Evolutionary conservation across 331 rosid genomes (phyloP), one percentile per base, ranked within the genome.

Genomic region (Cydonia oblonga): DNA sequence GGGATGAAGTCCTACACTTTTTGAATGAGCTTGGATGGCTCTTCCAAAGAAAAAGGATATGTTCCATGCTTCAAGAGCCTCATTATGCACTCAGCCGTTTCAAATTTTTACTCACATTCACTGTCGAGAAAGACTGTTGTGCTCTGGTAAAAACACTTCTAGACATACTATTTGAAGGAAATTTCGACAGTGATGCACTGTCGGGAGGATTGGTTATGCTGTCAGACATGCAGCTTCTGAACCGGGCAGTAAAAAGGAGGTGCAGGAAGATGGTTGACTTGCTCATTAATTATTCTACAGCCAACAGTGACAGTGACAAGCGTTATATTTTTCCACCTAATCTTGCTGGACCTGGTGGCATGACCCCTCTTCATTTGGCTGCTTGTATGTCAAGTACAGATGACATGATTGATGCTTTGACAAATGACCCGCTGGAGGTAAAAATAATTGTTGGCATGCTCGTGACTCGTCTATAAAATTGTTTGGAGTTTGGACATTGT

Each of bases 11-110:
- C 78, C 70, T 92, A 63, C 92, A 82, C 72, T 92, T 92, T 68
- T 15, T 92, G 80, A 88, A 92, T 79, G 96, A 92, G 87, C 91
- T 92, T 64, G 98, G 98, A 23, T 92, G 98, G 98, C 83, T 92
- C 51, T 90, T 92, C 83, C 96, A 92, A 79, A 86, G 90, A 64
- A 85, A 80, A 79, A 80, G 86, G 62, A 69, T 64, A 53, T 60
- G 82, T 18, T 77, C 81, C 26, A 71, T 74, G 80, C 74, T 73
- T 23, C 84, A 83, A 64, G 80, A 70, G 80, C 79, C 87, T 19
- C 68, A 58, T 71, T 87, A 77, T 80, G 72, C 90, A 0, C 88
- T 88, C 19, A 75, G 88, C 72, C 95, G 98, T 67, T 86, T 87
- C 87, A 90, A 82, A 76, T 90, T 84, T 76, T 73, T 90, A 75